Evolutionary conservation across 2,329 filamentous ascomycete species (phyloP).

Genomic region (Aspergillus clavatus): DNA sequence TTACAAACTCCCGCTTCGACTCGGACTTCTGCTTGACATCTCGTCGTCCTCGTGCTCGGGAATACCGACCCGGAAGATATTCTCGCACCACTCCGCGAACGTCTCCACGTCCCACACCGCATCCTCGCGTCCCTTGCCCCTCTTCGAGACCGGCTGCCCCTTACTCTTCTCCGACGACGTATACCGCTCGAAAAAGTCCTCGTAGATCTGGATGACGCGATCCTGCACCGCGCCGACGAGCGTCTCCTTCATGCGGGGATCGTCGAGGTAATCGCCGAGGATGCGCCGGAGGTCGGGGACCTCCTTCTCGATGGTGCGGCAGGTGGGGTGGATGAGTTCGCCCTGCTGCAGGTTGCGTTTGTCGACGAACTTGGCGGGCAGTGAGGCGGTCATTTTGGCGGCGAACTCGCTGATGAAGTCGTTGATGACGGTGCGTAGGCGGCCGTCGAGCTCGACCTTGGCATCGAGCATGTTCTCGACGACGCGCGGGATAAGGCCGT

Average conservation of each 20-base stretch:
- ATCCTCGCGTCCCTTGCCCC: slow-evolving; percentile 58
- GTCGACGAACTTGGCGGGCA: slow-evolving; percentile 37
- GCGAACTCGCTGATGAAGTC: slow-evolving; percentile 60
- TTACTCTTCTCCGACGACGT: slow-evolving; percentile 37
- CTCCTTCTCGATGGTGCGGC: slow-evolving; percentile 54
- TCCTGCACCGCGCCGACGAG: slow-evolving; percentile 63
- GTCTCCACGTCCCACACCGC: slow-evolving; percentile 62
- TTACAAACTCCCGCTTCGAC: slow-evolving; percentile 11
- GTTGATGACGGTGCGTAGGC: slow-evolving; percentile 59
- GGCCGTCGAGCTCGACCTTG: slow-evolving; percentile 62
- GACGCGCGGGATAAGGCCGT: slow-evolving; percentile 58
- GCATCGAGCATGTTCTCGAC: slow-evolving; percentile 69
- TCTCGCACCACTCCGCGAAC: slow-evolving; percentile 59
- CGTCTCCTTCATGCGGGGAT: slow-evolving; percentile 60
- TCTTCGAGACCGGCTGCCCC: slow-evolving; percentile 37
- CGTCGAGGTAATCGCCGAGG: slow-evolving; percentile 60
- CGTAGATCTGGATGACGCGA: slow-evolving; percentile 58
- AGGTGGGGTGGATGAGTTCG: slow-evolving; percentile 45
- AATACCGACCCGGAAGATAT: slow-evolving; percentile 54
- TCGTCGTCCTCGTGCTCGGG: slow-evolving; percentile 16
- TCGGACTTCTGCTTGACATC: slow-evolving; percentile 9
- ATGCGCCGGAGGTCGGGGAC: slow-evolving; percentile 52
- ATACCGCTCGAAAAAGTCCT: slow-evolving; percentile 58
- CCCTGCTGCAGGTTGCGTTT: slow-evolving; percentile 36
- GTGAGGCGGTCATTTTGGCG: slow-evolving; percentile 50